These are phyloP conservation scores for Emergomyces orientalis DNA, from an alignment of 2,329 filamentous ascomycete genomes.

Conservation along the genomic window DNA sequence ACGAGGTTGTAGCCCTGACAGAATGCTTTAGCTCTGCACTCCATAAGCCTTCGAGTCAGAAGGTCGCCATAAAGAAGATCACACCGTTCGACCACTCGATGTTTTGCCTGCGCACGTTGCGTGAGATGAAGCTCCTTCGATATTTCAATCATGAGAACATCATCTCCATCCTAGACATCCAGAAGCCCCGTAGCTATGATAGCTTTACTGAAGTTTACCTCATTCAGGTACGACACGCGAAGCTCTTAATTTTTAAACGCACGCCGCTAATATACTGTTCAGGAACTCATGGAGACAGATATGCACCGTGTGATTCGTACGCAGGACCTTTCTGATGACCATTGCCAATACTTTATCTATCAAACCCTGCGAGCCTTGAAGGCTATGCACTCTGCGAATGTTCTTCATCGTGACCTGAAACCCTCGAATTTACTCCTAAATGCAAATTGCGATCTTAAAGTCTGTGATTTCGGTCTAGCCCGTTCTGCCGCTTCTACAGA, in stretches of 20 bases:
- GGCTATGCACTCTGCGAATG: constrained; percentile 98
- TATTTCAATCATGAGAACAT: constrained; percentile 99
- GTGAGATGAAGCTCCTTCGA: constrained; percentile 96
- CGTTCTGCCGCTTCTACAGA: constrained; percentile 93
- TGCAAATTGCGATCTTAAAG: constrained; percentile 97
- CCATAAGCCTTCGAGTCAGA: constrained; percentile 95
- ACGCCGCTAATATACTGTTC: constrained; percentile 5
- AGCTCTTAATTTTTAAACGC: not conserved
- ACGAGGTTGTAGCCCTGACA: constrained; percentile 13
- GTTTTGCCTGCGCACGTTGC: constrained; percentile 92
- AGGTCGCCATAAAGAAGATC: constrained; percentile 99
- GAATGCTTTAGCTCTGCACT: constrained; percentile 65
- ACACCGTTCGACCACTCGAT: constrained; percentile 98
- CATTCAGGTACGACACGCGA: constrained; percentile 62
- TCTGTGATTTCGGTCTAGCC: constrained; percentile 95
- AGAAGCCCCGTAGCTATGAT: constrained; percentile 94
- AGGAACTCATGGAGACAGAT: constrained; percentile 99
- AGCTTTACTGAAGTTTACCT: constrained; percentile 96
- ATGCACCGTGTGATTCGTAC: constrained; percentile 99
- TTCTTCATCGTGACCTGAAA: constrained; percentile 93
- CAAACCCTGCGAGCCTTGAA: constrained; percentile 95
- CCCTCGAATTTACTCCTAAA: constrained; percentile 95
- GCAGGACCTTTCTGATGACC: constrained; percentile 95
- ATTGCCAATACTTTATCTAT: constrained; percentile 99
- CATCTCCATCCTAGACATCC: constrained; percentile 97